Evolutionary conservation across 225 moss, liverwort and hornwort species (phyloP).

Genomic region (Pseudoscleropodium purum): DNA sequence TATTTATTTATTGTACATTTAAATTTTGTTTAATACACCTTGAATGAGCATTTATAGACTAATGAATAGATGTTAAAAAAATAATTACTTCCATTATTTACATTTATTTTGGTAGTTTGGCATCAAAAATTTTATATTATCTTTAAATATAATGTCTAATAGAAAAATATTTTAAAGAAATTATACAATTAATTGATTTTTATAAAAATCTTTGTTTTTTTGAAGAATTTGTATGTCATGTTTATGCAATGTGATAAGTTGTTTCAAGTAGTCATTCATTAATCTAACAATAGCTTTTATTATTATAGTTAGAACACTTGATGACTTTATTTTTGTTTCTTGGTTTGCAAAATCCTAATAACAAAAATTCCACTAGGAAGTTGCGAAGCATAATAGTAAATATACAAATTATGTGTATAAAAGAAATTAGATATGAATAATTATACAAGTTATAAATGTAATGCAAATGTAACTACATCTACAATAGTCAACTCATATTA

Average conservation of each 20-base stretch:
- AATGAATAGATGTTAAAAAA: neutral
- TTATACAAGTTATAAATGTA: neutral
- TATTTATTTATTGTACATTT: neutral
- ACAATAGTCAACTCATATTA: neutral
- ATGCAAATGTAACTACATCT: too few species aligned
- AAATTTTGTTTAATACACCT: neutral
- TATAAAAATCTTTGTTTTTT: neutral
- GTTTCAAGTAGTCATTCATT: constrained; percentile 47
- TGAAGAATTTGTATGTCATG: neutral
- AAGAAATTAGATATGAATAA: neutral
- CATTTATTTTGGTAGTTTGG: neutral
- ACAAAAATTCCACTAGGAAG: neutral
- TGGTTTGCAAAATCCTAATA: constrained; percentile 25
- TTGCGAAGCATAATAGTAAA: neutral
- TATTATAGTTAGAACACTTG: constrained; percentile 6
- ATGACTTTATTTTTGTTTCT: constrained; percentile 1
- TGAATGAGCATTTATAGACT: neutral
- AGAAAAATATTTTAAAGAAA: neutral
- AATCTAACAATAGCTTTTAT: constrained; percentile 29
- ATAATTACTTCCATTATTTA: neutral
- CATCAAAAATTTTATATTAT: neutral
- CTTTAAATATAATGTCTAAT: neutral
- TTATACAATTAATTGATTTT: neutral
- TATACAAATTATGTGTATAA: neutral
- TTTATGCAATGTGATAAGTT: constrained; percentile 28